These are phyloP conservation scores for Phytophthora podocarpi DNA, from an alignment of 352 stramenopile genomes.

Conservation along the genomic window DNA sequence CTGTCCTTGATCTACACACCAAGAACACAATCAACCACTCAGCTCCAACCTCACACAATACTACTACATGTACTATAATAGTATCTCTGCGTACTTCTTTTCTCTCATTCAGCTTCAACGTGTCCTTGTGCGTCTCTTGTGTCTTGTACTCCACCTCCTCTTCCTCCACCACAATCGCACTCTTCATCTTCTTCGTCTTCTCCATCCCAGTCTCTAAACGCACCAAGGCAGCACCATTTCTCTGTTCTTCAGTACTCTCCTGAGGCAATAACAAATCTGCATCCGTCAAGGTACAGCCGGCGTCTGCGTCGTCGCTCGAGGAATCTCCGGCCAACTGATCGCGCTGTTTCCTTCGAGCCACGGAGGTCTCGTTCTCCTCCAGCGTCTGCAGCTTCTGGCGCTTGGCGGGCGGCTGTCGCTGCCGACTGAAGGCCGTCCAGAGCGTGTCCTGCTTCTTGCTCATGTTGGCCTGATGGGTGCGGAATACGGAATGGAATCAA, in stretches of 20 bases:
- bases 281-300: conserved; percentile 63
- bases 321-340: not conserved
- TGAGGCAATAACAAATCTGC: conserved; percentile 62
- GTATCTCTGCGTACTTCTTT: conserved; percentile 48
- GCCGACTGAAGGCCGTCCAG: conserved; percentile 44
- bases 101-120: conserved; percentile 42
- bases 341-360: conserved; percentile 16
- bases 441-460: conserved; percentile 56
- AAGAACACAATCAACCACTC: not conserved
- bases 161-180: not conserved
- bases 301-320: conserved; percentile 28
- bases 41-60: not conserved
- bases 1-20: conserved; percentile 78
- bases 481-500: conserved; percentile 18
- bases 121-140: not conserved
- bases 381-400: conserved; percentile 29
- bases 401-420: conserved; percentile 36
- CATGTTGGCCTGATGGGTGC: conserved; percentile 21
- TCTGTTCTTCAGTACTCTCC: conserved; percentile 25
- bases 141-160: not conserved
- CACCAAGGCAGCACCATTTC: conserved; percentile 8
- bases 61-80: not conserved
- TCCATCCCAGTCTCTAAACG: not conserved
- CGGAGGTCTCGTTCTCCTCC: not conserved
- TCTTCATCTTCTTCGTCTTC: not conserved